These are phyloP conservation scores for Candida quercuum DNA, from an alignment of 805 yeast species.

Conservation along the genomic window DNA sequence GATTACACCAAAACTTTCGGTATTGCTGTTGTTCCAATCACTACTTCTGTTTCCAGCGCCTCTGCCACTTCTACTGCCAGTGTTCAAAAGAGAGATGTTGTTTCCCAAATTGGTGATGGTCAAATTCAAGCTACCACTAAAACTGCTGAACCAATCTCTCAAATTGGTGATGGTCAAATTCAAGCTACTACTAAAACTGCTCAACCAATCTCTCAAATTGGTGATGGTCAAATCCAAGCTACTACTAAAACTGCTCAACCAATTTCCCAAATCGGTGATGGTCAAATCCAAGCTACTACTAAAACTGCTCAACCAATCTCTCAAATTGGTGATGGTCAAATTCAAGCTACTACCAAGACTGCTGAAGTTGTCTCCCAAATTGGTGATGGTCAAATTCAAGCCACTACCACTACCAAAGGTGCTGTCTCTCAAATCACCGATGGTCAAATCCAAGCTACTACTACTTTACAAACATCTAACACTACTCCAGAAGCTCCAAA, in stretches of 20 bases:
- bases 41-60: conserved; percentile 12
- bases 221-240: conserved; percentile 29
- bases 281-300: conserved; percentile 27
- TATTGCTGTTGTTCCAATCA: conserved; percentile 55
- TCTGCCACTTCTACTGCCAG: conserved; percentile 29
- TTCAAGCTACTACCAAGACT: conserved; percentile 32
- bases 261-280: conserved; percentile 22
- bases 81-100: conserved; percentile 36
- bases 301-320: conserved; percentile 19
- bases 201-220: conserved; percentile 22
- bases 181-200: conserved; percentile 36
- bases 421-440: conserved; percentile 16
- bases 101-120: conserved; percentile 59
- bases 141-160: no score
- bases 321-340: conserved; percentile 25
- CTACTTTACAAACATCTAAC: conserved; percentile 14
- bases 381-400: conserved; percentile 47
- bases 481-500: conserved; percentile 23
- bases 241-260: conserved; percentile 24
- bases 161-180: conserved; percentile 46
- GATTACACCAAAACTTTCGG: conserved; percentile 57
- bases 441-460: conserved; percentile 24
- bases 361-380: conserved; percentile 16
- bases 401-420: conserved; percentile 28
- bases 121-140: conserved; percentile 47